Base-by-base conservation (phyloP, 2,329 filamentous ascomycete species). In the Botryotinia narcissicola region DNA sequence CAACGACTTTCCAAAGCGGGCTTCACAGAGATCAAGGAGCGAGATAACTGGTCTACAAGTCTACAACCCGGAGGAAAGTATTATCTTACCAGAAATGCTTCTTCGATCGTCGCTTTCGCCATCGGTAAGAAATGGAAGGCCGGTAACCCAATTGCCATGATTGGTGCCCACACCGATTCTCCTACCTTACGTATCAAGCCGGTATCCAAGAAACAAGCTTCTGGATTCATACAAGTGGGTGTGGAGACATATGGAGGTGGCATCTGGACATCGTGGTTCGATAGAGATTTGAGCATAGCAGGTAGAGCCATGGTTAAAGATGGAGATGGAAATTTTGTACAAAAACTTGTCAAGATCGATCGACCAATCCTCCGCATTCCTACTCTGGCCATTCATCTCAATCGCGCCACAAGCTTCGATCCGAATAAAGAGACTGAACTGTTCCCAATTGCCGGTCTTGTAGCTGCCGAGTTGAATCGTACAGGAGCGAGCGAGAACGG, bases 241-340 rank as follows among this genome's bases (percentile, higher is more conserved):
- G 95, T 98, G 70, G 96, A 99, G 86, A 95, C 94, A 2, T 99
- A 99, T 81, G 96, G 96, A 71, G 96, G 96, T 75, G 96, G 96
- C 73, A 91, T 98, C 80, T 98, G 95, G 95, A 95, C 98, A 83
- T 97, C 93, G 64, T 99, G 92, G 96, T 99, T 99, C 81, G 96
- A 99, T 82, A 91, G 96, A 69, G 96, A 99, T 82, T 85, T 99
- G 75, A 92, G 93, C 78, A 90, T 98, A 71, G 96, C 96, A 46
- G 96, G 96, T 14, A 89, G 96, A 74, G 93, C 93, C 22, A 91
- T 98, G 86, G 93, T 96, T 73, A 90, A 88, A 78, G 90, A 91
- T 73, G 87, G 87, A 64, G 88, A 92, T 74, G 93, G 92, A 70
- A 90, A 88, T 76, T 93, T 97, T 76, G 89, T 91, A 75, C 92